phyloP scores from a whole-genome alignment of 2,329 filamentous ascomycete species.

The Curvularia verruculosa region DNA sequence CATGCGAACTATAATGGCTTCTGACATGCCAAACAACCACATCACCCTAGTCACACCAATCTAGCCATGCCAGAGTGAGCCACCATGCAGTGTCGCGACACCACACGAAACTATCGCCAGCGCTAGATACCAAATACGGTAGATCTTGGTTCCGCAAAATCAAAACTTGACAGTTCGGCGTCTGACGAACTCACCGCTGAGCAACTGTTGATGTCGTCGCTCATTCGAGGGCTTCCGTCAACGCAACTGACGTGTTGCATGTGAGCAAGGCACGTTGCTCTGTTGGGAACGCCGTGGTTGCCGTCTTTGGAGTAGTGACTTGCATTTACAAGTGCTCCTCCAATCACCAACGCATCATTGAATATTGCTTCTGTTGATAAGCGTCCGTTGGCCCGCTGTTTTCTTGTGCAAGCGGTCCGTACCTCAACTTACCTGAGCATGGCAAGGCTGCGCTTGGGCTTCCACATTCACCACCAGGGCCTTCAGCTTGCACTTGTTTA shows the following conservation, averaged over 20 bases:
- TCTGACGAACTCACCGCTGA: not conserved
- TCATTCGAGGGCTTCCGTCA: not conserved
- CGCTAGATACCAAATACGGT: not conserved
- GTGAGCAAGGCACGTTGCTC: not conserved
- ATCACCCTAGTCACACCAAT: not conserved
- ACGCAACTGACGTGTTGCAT: not conserved
- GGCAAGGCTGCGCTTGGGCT: not conserved
- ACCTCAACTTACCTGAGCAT: not conserved
- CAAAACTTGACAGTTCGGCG: not conserved
- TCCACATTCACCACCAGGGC: not conserved
- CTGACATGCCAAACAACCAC: slow-evolving; percentile 8
- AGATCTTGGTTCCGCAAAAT: not conserved
- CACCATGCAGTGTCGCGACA: slow-evolving; percentile 11
- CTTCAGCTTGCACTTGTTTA: slow-evolving; percentile 4
- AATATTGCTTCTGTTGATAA: not conserved
- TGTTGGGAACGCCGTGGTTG: not conserved
- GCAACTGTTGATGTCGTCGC: not conserved
- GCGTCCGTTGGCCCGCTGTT: not conserved
- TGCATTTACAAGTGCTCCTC: not conserved
- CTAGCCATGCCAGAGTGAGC: slow-evolving; percentile 3
- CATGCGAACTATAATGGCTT: slow-evolving; percentile 8
- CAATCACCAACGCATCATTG: not conserved
- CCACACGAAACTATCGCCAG: slow-evolving; percentile 3
- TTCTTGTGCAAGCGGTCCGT: not conserved
- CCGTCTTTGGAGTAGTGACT: not conserved